Conservation (phyloP, 106 monocot genomes). For the Dioscorea dumetorum region DNA sequence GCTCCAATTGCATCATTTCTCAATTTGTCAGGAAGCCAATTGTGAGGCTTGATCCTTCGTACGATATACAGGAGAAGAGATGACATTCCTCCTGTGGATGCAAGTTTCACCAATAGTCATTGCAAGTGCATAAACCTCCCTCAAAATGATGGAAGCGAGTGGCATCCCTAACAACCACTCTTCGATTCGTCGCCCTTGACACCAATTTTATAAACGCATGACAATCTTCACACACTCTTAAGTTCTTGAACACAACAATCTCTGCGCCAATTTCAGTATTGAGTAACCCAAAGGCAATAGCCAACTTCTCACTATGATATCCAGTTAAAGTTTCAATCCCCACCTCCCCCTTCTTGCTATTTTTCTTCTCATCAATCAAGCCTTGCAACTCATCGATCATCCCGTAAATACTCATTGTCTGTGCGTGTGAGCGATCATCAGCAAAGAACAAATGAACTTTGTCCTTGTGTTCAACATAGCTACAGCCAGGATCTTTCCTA, state of each 20-base stretch:
- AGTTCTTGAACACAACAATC: constrained; percentile 74
- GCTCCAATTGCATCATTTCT: no score
- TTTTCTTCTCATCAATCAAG: constrained; percentile 6
- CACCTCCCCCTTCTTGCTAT: background rate
- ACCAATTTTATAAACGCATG: constrained; percentile 50
- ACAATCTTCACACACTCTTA: constrained; percentile 76
- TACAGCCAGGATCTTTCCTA: constrained; percentile 70
- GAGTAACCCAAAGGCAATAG: constrained; percentile 66
- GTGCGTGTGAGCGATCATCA: constrained; percentile 71
- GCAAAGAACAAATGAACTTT: constrained; percentile 70
- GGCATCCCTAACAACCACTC: constrained; percentile 67
- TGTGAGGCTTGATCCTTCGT: no score
- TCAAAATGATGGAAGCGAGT: constrained; percentile 78
- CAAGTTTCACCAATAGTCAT: constrained; percentile 57
- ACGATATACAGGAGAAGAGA: no score
- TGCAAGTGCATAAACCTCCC: constrained; percentile 63
- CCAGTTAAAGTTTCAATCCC: constrained; percentile 10
- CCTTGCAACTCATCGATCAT: constrained; percentile 36
- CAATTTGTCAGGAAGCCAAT: no score
- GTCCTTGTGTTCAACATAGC: constrained; percentile 52
- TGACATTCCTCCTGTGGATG: no score
- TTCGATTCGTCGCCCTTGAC: constrained; percentile 26
- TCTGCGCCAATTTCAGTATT: constrained; percentile 49
- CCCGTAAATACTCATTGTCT: constrained; percentile 36
- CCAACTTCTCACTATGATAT: constrained; percentile 71